Base-by-base conservation (phyloP, 2,329 filamentous ascomycete genomes). In the Fusarium acutatum region DNA sequence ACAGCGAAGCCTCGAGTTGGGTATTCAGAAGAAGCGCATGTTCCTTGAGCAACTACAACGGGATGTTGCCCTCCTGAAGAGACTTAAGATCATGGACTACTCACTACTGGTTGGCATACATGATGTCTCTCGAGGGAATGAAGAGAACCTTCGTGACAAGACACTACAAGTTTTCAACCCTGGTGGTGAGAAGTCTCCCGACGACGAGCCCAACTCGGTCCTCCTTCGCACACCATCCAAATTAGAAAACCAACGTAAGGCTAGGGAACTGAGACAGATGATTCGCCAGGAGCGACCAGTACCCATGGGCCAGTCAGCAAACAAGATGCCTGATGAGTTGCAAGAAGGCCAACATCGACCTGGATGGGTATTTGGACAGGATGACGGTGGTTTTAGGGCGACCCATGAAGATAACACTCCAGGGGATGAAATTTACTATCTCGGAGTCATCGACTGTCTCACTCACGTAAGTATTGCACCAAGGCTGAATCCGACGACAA, bases 31-130 rank as follows among this genome's bases (percentile, higher is more conserved):
- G 86, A 97, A 96, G 83, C 88, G 91, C 53, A 85, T 95, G 26
- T 99, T 99, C 80, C 87, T 98, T 52, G 91, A 95, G 78, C 96
- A 99, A 83, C 90, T 99, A 79, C 90, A 95, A 75, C 90, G 89
- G 69, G 96, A 99, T 81, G 96, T 99, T 14, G 90, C 90, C 59
- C 86, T 99, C 37, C 85, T 99, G 67, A 95, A 98, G 83, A 91
- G 89, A 77, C 87, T 98, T 47, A 93, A 97, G 77, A 98, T 99
- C 78, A 99, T 99, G 96, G 96, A 99, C 82, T 99, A 99, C 83
- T 98, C 96, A 15, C 89, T 99, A 70, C 88, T 99, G 41, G 91
- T 99, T 61, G 96, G 96, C 56, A 96, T 98, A 57, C 96, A 99
- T 80, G 96, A 99, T 80, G 82, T 97, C 26, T 90, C 91, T 61